A percentile compares a stretch with the other conserved stretches of the same genome.
Evolutionary conservation across 2,329 filamentous ascomycete genomes (phyloP).

Genomic region (Hortaea sp.): DNA sequence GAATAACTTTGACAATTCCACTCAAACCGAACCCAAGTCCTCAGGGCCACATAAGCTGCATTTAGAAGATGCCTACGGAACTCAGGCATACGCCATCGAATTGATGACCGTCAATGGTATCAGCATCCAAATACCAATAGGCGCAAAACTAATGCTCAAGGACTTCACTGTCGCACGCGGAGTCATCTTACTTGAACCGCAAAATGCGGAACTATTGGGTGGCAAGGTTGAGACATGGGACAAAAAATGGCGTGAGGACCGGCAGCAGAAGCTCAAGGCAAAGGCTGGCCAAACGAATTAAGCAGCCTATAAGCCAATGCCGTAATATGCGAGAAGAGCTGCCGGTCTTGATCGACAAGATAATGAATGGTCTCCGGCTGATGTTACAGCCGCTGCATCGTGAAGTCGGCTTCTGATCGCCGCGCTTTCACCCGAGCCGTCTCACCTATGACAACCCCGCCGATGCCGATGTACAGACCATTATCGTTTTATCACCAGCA

Average conservation of each 20-base stretch:
- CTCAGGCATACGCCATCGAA: slow-evolving; percentile 63
- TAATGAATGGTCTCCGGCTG: too few species aligned
- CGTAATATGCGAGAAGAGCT: too few species aligned
- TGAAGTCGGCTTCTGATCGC: background rate
- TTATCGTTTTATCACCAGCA: too few species aligned
- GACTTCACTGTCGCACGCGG: slow-evolving; percentile 62
- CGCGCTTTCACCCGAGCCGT: background rate
- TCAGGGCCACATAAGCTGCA: slow-evolving; percentile 66
- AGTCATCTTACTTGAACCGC: slow-evolving; percentile 65
- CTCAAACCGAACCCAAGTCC: slow-evolving; percentile 11
- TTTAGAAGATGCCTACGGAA: slow-evolving; percentile 68
- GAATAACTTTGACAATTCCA: slow-evolving; percentile 26
- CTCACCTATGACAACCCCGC: background rate
- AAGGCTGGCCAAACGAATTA: slow-evolving; percentile 14
- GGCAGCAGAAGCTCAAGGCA: slow-evolving; percentile 59
- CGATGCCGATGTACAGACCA: background rate
- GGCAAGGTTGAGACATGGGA: slow-evolving; percentile 80
- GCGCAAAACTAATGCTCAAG: slow-evolving; percentile 67
- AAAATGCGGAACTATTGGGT: slow-evolving; percentile 61
- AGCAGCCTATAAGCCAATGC: background rate
- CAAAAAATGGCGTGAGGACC: slow-evolving; percentile 61
- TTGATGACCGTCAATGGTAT: slow-evolving; percentile 56
- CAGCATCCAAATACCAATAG: slow-evolving; percentile 59
- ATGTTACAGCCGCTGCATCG: background rate
- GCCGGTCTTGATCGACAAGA: too few species aligned